Percentiles rank a stretch among this genome's conserved stretches.
phyloP scores from a whole-genome alignment of 2,329 filamentous ascomycete species.

The Calonectria naviculata region DNA sequence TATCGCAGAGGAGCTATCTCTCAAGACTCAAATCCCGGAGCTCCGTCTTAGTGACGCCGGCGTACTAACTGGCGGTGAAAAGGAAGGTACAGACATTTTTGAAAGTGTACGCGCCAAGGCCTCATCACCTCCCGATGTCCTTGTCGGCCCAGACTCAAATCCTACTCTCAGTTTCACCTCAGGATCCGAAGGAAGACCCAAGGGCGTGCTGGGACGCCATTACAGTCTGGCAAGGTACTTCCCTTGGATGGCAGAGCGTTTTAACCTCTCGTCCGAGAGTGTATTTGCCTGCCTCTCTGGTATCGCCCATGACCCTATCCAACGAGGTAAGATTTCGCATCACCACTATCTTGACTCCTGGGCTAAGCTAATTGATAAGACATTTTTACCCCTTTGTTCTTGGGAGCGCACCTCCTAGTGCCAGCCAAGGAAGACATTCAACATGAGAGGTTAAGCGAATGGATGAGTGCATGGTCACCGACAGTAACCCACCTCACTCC shows the following conservation, averaged over 20 bases:
- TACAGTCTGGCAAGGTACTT: slow-evolving; percentile 90
- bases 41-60: slow-evolving; percentile 80
- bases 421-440: slow-evolving; percentile 86
- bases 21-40: slow-evolving; percentile 81
- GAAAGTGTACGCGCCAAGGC: slow-evolving; percentile 61
- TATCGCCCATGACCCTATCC: slow-evolving; percentile 81
- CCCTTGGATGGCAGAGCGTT: slow-evolving; percentile 90
- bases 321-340: slow-evolving; percentile 52
- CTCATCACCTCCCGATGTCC: slow-evolving; percentile 71
- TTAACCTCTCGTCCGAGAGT: slow-evolving; percentile 77
- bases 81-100: slow-evolving; percentile 76
- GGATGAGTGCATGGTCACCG: slow-evolving; percentile 81
- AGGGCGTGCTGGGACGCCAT: slow-evolving; percentile 89
- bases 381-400: slow-evolving; percentile 90
- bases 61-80: slow-evolving; percentile 73
- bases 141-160: slow-evolving; percentile 87
- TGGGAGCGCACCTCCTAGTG: slow-evolving; percentile 83
- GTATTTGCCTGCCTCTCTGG: slow-evolving; percentile 87
- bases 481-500: slow-evolving; percentile 92
- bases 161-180: slow-evolving; percentile 81
- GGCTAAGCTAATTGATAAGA: slow-evolving; percentile 51
- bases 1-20: slow-evolving; percentile 76
- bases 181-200: slow-evolving; percentile 82
- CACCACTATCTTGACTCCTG: background rate
- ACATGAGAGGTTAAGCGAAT: slow-evolving; percentile 82